Evolutionary conservation across 176 grass and related monocot species (phyloP).

Genomic region (Sorghum bicolor): DNA sequence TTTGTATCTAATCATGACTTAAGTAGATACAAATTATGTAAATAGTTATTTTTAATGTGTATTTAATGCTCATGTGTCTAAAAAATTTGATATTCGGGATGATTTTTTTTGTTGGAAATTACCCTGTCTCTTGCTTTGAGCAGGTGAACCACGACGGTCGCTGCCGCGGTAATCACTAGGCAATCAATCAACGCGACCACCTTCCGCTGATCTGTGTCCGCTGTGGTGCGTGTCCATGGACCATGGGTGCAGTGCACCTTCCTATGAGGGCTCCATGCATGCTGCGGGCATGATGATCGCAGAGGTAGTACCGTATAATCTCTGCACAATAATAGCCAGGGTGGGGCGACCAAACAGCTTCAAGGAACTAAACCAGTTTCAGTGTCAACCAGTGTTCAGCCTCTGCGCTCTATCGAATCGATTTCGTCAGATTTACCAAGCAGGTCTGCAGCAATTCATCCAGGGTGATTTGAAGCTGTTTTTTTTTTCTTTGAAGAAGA

Average conservation of each 20-base stretch:
- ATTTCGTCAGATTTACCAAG: background rate
- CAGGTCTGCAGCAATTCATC: background rate
- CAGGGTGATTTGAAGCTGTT: background rate
- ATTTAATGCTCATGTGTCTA: too few relatives aligned
- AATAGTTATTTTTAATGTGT: too few relatives aligned
- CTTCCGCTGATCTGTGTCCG: background rate
- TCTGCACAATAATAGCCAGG: constrained; percentile 17
- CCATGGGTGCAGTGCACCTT: too few relatives aligned
- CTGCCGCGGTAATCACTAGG: background rate
- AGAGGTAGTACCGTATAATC: constrained; percentile 7
- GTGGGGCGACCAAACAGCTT: constrained; percentile 7
- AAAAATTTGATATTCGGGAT: too few relatives aligned
- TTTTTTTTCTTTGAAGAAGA: too few relatives aligned
- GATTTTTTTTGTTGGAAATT: too few relatives aligned
- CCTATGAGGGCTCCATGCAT: background rate
- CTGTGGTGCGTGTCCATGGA: too few relatives aligned
- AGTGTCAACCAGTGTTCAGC: background rate
- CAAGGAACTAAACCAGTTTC: constrained; percentile 4
- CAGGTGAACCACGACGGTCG: background rate
- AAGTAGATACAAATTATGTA: too few relatives aligned
- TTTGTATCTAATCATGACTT: too few relatives aligned
- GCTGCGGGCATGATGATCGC: constrained; percentile 5
- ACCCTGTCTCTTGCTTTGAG: background rate
- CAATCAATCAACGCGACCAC: background rate
- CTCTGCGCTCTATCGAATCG: background rate